Evolutionary conservation across 2,329 filamentous ascomycete genomes (phyloP).

Genomic region (Penicillium sp.): DNA sequence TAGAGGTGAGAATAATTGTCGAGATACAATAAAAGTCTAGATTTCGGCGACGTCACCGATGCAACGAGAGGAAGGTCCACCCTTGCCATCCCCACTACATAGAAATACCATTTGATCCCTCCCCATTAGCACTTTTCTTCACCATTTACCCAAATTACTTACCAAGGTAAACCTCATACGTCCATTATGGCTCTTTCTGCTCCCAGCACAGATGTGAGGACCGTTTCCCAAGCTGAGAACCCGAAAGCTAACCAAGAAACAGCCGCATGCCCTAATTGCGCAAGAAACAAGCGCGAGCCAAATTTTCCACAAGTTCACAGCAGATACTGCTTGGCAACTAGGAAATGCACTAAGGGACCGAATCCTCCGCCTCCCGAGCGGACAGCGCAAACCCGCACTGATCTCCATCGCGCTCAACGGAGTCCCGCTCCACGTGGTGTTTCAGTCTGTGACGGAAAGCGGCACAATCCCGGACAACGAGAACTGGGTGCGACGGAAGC

Average conservation of each 20-base stretch:
- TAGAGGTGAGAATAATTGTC: background rate
- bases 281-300: conserved; percentile 30
- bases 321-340: conserved; percentile 39
- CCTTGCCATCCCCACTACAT: conserved; percentile 1
- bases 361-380: conserved; percentile 34
- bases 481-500: conserved; percentile 68
- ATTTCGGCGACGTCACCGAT: conserved; percentile 3
- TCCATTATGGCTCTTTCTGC: conserved; percentile 31
- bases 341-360: conserved; percentile 39
- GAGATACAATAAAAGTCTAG: background rate
- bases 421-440: conserved; percentile 57
- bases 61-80: conserved; percentile 13
- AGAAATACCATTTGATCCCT: background rate
- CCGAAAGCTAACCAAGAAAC: conserved; percentile 1
- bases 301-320: conserved; percentile 40
- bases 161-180: background rate
- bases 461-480: conserved; percentile 71
- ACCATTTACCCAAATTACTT: background rate
- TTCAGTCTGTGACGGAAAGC: conserved; percentile 65
- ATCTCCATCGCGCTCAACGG: conserved; percentile 41
- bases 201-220: conserved; percentile 33
- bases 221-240: background rate
- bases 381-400: conserved; percentile 39
- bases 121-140: background rate
- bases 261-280: conserved; percentile 30